Conservation (phyloP, 1,284 basidiomycete species). For the Rhodotorula sp. region DNA sequence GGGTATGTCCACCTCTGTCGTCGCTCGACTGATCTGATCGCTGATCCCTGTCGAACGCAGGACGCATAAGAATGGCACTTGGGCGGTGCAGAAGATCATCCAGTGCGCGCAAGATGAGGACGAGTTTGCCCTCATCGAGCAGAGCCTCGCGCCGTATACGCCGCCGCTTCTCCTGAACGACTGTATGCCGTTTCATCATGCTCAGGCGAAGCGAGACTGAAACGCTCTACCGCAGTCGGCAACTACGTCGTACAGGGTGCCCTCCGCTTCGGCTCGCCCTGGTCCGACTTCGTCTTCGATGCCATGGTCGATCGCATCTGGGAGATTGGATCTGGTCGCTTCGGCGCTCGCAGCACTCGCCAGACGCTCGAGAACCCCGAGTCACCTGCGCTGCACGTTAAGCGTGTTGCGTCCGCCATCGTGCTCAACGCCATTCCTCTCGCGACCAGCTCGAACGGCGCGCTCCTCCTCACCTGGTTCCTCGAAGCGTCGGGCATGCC, state of each 20-base stretch:
- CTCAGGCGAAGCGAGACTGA: not conserved
- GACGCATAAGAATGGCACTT: slow-evolving; percentile 99
- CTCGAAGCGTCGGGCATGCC: slow-evolving; percentile 90
- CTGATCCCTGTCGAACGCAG: not conserved
- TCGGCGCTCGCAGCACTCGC: slow-evolving; percentile 95
- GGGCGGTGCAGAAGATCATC: slow-evolving; percentile 99
- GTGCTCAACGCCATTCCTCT: slow-evolving; percentile 97
- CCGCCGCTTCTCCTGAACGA: slow-evolving; percentile 78
- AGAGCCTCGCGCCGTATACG: slow-evolving; percentile 84
- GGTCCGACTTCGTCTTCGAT: slow-evolving; percentile 94
- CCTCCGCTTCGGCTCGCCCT: slow-evolving; percentile 83
- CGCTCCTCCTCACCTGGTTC: slow-evolving; percentile 92
- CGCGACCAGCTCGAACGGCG: slow-evolving; percentile 96
- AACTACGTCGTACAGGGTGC: slow-evolving; percentile 98
- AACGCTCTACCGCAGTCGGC: slow-evolving; percentile 72
- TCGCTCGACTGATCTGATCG: too few relatives aligned
- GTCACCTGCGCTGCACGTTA: slow-evolving; percentile 65
- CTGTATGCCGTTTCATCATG: slow-evolving; percentile 16
- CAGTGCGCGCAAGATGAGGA: slow-evolving; percentile 89
- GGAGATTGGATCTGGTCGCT: slow-evolving; percentile 65
- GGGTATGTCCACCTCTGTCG: slow-evolving; percentile 54
- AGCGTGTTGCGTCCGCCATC: slow-evolving; percentile 89
- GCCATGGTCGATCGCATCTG: slow-evolving; percentile 97
- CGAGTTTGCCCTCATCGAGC: slow-evolving; percentile 79
- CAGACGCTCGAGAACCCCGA: slow-evolving; percentile 90